Evolutionary conservation across 2,329 filamentous ascomycete genomes (phyloP).

Genomic region (Dissoconium aciculare): DNA sequence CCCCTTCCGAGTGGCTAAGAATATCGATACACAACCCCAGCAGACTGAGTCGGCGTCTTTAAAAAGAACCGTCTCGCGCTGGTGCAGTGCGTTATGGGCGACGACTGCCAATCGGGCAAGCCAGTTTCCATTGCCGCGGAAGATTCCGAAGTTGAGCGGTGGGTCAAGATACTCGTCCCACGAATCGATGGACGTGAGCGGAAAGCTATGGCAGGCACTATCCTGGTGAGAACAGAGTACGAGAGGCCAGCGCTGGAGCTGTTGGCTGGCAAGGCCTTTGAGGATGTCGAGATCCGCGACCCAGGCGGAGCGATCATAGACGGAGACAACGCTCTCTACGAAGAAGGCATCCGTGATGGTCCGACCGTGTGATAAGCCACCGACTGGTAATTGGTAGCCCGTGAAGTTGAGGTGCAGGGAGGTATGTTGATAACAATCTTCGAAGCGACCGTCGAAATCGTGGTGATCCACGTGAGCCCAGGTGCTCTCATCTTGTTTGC

Average conservation of each 20-base stretch:
- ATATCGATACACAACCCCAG: neutral
- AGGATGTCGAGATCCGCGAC: constrained; percentile 1
- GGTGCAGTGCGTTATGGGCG: neutral
- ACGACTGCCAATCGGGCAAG: neutral
- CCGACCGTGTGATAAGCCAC: neutral
- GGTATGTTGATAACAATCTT: constrained; percentile 1
- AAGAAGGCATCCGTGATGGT: neutral
- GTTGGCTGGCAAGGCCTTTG: neutral
- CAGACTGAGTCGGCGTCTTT: neutral
- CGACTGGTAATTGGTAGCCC: neutral
- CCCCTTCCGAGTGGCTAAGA: neutral
- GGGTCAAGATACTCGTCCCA: constrained; percentile 1
- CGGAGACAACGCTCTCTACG: constrained; percentile 1
- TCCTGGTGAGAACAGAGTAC: neutral
- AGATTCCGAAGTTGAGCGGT: neutral
- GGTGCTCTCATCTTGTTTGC: neutral
- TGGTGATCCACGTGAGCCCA: neutral
- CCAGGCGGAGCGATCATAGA: neutral
- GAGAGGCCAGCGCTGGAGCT: neutral
- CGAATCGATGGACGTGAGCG: neutral
- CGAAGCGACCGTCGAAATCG: neutral
- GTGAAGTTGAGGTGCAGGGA: constrained; percentile 1
- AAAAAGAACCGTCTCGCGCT: neutral
- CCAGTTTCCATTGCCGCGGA: neutral
- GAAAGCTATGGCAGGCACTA: neutral